A percentile compares a stretch with the other conserved stretches of the same genome.
Conservation (phyloP, 164 flowering plant genomes). For the Macadamia integrifolia region DNA sequence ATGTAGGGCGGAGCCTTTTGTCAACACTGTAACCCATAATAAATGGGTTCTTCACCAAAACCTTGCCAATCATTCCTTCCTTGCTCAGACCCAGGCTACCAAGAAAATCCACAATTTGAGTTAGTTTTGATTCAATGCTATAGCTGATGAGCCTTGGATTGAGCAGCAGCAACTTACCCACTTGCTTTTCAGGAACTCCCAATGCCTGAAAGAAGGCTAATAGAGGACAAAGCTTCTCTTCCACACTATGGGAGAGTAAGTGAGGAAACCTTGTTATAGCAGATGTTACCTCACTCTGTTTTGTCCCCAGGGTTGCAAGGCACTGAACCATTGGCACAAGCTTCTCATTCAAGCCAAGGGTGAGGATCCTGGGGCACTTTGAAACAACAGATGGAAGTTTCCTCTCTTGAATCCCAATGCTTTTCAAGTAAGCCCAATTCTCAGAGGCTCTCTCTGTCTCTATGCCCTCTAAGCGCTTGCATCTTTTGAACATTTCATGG, state of each 20-base stretch:
- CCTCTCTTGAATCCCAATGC: conserved; percentile 76
- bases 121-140: conserved; percentile 76
- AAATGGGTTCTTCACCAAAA: conserved; percentile 67
- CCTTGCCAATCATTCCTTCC: conserved; percentile 80
- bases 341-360: conserved; percentile 66
- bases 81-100: conserved; percentile 46
- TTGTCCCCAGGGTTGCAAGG: conserved; percentile 62
- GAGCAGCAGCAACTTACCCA: conserved; percentile 66
- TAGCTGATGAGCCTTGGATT: conserved; percentile 96
- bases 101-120: conserved; percentile 62
- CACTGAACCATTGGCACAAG: conserved; percentile 83
- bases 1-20: conserved; percentile 76
- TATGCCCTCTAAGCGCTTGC: conserved; percentile 61
- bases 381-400: conserved; percentile 69
- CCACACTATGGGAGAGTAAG: conserved; percentile 78
- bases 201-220: conserved; percentile 79
- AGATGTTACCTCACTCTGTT: conserved; percentile 60
- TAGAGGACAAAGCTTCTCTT: conserved; percentile 92
- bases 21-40: conserved; percentile 89
- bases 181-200: conserved; percentile 70
- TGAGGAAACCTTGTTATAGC: conserved; percentile 79
- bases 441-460: conserved; percentile 58
- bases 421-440: conserved; percentile 76
- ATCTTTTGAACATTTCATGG: conserved; percentile 58
- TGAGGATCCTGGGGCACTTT: conserved; percentile 84